Conservation (phyloP, 1,284 basidiomycete species). For the Leccinum solheimii region DNA sequence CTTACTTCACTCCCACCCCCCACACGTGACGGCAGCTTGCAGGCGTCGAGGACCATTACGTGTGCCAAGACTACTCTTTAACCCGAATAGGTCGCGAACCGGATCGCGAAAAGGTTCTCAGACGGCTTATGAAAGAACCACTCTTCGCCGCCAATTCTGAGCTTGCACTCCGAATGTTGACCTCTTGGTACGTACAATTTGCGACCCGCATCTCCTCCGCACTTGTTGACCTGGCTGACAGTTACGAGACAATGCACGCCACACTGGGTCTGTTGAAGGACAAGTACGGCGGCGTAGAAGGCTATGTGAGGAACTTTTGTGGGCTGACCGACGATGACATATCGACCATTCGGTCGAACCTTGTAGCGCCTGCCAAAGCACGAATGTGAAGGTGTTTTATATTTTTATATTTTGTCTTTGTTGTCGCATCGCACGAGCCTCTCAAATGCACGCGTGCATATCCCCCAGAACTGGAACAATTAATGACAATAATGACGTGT, state of each 20-base stretch:
- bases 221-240: slow-evolving; percentile 27
- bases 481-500: not conserved
- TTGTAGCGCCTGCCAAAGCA: slow-evolving; percentile 44
- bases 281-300: slow-evolving; percentile 67
- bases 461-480: not conserved
- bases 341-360: slow-evolving; percentile 54
- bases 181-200: slow-evolving; percentile 53
- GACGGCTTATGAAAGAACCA: slow-evolving; percentile 64
- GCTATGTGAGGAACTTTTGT: slow-evolving; percentile 55
- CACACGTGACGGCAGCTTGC: slow-evolving; percentile 49
- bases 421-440: not conserved
- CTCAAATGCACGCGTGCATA: not conserved
- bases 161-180: slow-evolving; percentile 75
- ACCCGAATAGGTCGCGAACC: slow-evolving; percentile 77
- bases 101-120: slow-evolving; percentile 64
- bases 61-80: slow-evolving; percentile 73
- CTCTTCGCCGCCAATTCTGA: slow-evolving; percentile 68
- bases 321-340: slow-evolving; percentile 63
- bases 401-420: not conserved
- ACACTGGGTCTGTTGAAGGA: slow-evolving; percentile 59
- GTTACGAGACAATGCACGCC: slow-evolving; percentile 69
- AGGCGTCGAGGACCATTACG: slow-evolving; percentile 60
- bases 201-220: not conserved
- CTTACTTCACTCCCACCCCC: slow-evolving; percentile 7
- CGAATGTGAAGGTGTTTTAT: slow-evolving; percentile 28